Conservation (phyloP, 306 rosid genomes). For the Malus sylvestris region DNA sequence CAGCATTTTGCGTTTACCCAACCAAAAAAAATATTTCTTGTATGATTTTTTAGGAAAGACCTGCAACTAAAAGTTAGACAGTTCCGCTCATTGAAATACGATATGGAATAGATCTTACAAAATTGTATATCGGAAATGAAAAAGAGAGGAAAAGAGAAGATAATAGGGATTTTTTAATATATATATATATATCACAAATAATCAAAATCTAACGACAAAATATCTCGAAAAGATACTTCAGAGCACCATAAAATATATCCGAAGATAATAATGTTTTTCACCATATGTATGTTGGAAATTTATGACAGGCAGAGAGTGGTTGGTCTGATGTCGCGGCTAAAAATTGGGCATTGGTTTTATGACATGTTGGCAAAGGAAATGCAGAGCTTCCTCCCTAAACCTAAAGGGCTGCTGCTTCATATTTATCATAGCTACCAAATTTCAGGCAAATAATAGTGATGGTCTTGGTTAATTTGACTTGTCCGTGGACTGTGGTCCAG, state of each 20-base stretch:
- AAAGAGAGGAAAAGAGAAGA: too few relatives aligned
- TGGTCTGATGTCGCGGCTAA: not conserved
- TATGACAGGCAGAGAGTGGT: slow-evolving; percentile 3
- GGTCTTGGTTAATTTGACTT: not conserved
- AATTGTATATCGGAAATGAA: not conserved
- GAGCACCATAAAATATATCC: not conserved
- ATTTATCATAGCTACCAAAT: slow-evolving; percentile 6
- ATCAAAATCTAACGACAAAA: not conserved
- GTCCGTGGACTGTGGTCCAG: slow-evolving; percentile 14
- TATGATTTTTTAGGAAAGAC: too few relatives aligned
- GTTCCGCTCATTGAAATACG: not conserved
- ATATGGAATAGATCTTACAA: not conserved
- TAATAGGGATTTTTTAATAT: not conserved
- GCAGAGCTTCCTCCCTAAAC: slow-evolving; percentile 3
- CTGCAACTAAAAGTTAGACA: too few relatives aligned
- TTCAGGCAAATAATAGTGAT: slow-evolving; percentile 1
- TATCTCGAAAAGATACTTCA: not conserved
- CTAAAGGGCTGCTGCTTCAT: not conserved
- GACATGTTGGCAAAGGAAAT: not conserved
- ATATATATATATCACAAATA: too few relatives aligned
- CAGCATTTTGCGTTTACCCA: not conserved
- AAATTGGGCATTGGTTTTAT: not conserved
- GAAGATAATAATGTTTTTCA: not conserved
- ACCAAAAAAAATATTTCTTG: not conserved
- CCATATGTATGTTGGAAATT: not conserved